Conservation (phyloP, 2,329 filamentous ascomycete species). For the Pseudogymnoascus sp. region DNA sequence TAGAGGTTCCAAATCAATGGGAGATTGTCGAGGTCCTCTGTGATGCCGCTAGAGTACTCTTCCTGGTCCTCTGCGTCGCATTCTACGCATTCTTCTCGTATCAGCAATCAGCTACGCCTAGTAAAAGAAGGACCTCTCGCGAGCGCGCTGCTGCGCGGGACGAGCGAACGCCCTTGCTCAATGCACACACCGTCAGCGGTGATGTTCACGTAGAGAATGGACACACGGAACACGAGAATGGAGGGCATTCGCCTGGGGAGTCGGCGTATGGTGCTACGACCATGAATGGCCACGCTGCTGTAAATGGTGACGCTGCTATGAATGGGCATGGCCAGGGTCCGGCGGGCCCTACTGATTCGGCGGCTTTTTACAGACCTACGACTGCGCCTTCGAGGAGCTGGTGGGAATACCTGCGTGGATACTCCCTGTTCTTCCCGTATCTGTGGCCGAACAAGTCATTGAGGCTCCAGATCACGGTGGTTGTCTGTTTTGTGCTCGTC, state of each 20-base stretch:
- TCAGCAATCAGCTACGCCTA: slow-evolving; percentile 22
- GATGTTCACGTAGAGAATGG: slow-evolving; percentile 16
- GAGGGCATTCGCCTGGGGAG: slow-evolving; percentile 13
- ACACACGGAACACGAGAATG: slow-evolving; percentile 20
- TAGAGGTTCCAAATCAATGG: slow-evolving; percentile 39
- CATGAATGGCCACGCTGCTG: slow-evolving; percentile 24
- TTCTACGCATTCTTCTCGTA: slow-evolving; percentile 49
- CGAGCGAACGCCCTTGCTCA: slow-evolving; percentile 57
- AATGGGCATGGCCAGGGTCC: slow-evolving; percentile 34
- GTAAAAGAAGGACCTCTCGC: slow-evolving; percentile 34
- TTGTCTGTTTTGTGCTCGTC: slow-evolving; percentile 75
- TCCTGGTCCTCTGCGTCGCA: slow-evolving; percentile 44
- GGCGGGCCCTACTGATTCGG: slow-evolving; percentile 46
- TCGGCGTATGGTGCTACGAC: slow-evolving; percentile 30
- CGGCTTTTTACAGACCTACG: slow-evolving; percentile 81
- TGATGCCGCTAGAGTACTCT: slow-evolving; percentile 57
- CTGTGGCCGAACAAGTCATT: slow-evolving; percentile 83
- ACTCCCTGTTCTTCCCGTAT: slow-evolving; percentile 91
- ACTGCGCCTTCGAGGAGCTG: slow-evolving; percentile 81
- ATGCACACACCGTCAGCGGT: slow-evolving; percentile 19
- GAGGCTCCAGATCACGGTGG: slow-evolving; percentile 63
- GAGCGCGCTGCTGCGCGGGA: slow-evolving; percentile 34
- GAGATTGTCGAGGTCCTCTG: slow-evolving; percentile 57
- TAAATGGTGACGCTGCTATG: slow-evolving; percentile 38
- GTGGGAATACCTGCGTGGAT: slow-evolving; percentile 93